Evolutionary conservation across 2,329 filamentous ascomycete species (phyloP), one percentile per base, ranked within the genome.

Genomic region (Phialophora verrucosa): DNA sequence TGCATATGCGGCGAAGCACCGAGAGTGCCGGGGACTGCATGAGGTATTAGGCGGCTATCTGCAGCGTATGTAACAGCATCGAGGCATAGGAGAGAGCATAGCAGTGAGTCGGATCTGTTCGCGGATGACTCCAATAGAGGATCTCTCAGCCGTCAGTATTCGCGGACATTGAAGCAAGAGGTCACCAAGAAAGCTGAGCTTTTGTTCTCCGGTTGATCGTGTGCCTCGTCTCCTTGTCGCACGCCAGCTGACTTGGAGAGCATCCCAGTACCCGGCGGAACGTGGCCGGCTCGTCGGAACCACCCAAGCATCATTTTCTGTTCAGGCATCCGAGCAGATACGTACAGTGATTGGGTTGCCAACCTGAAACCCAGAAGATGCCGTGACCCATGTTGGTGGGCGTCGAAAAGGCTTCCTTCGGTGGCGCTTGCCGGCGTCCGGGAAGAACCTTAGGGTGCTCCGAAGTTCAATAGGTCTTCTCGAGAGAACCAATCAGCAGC

Each of bases 381-480:
- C 38, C 38, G 8, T 8, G 38, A 44, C 38, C 38, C 38, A n/a
- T n/a, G 12, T 5, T 44, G 6, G 38, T 44, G 38, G 20, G 55
- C 32, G 12, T 11, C 20, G 20, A 14, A 7, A 59, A 31, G 14
- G 25, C 27, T 32, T 4, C 2, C 32, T 44, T 51, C 20, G 44
- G 57, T 59, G 53, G 53, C 53, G 27, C 14, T 32, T 32, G 17
- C 29, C 49, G 59, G 59, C 50, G 12, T 8, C 47, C 62, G 62
- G 62, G 62, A 64, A 59, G 38, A 64, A 59, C 55, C 62, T 64
- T 64, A 64, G 38, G 6, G 38, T n/a, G 54, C 54, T 53, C n/a
- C 35, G 42, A 27, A 54, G 32, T 20, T 42, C 47, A 27, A 32
- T 31, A 20, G 35, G 14, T 14, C 49, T 44, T 42, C 12, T 20